Percentiles rank a stretch among this genome's conserved stretches.
Evolutionary conservation across 1,139 yeast species (phyloP).

Genomic region (Hansenula lynferdii): DNA sequence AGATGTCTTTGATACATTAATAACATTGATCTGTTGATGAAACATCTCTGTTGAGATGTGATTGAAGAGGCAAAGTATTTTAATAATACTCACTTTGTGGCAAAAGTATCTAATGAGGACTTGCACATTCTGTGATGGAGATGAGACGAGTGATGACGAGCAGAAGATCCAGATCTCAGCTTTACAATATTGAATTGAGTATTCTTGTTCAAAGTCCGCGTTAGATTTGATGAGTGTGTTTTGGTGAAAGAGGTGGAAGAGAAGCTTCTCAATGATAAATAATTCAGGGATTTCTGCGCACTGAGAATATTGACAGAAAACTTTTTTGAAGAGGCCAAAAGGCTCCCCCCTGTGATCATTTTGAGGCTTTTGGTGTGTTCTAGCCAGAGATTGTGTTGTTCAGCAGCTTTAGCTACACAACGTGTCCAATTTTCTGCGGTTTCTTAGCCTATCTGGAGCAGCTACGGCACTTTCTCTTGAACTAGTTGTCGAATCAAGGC

Average conservation of each 20-base stretch:
- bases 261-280: background rate
- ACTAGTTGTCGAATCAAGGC: no score
- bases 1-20: background rate
- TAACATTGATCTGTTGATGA: background rate
- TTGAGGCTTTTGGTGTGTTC: no score
- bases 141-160: slow-evolving; percentile 3
- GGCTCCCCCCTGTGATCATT: no score
- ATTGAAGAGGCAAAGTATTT: background rate
- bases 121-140: slow-evolving; percentile 6
- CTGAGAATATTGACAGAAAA: slow-evolving; percentile 1
- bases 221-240: background rate
- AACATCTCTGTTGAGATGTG: background rate
- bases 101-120: slow-evolving; percentile 9
- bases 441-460: no score
- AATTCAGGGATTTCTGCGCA: background rate
- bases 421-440: no score
- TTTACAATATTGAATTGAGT: background rate
- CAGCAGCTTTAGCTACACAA: no score
- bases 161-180: background rate
- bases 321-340: no score
- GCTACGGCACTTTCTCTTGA: no score
- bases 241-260: background rate
- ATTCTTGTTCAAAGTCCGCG: background rate
- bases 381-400: no score
- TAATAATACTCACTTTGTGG: slow-evolving; percentile 17